Evolutionary conservation across 345 rosid genomes (phyloP), one percentile per base, ranked within the genome.

Genomic region (Diplotaxis tenuifolia): DNA sequence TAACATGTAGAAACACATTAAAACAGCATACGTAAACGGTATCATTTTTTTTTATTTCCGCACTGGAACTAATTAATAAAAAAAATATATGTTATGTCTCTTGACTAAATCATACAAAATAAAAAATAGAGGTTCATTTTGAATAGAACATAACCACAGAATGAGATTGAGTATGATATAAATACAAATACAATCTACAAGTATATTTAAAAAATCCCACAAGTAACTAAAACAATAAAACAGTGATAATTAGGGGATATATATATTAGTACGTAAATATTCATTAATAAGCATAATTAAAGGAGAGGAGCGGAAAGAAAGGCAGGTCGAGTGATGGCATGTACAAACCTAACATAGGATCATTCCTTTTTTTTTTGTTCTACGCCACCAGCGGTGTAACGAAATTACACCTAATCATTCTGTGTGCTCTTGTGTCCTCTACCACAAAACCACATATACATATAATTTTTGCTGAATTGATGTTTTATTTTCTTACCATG

Each of bases 321-420:
- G 74, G 79, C 79, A 68, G 68, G 79, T 76, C 75, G 75, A 70
- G 75, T 76, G 75, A 76, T 76, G 70, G 65, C 80, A 76, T 64
- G 80, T 50, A 64, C 34, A 57, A 64, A 76, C 75, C 71, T 70
- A 70, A 76, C 75, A 70, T 76, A 76, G 72, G 75, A 76, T 76
- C 80, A 76, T 71, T 77, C 76, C 67, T 76, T 65, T 65, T n/a
- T n/a, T n/a, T n/a, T n/a, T n/a, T n/a, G n/a, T n/a, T 68, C 67
- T 47, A 76, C 61, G 75, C 71, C 72, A 64, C 71, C 56, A 59
- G 57, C 72, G 66, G 11, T 66, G 28, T 11, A 71, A n/a, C 50
- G 47, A 47, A 68, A 23, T 28, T 65, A 77, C 80, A 77, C 6
- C 28, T 36, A 77, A 77, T 77, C 73, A 71, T 77, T 71, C 38